Evolutionary conservation across 2,329 filamentous ascomycete species (phyloP), one percentile per base, ranked within the genome.

Genomic region (Penicillium italicum): DNA sequence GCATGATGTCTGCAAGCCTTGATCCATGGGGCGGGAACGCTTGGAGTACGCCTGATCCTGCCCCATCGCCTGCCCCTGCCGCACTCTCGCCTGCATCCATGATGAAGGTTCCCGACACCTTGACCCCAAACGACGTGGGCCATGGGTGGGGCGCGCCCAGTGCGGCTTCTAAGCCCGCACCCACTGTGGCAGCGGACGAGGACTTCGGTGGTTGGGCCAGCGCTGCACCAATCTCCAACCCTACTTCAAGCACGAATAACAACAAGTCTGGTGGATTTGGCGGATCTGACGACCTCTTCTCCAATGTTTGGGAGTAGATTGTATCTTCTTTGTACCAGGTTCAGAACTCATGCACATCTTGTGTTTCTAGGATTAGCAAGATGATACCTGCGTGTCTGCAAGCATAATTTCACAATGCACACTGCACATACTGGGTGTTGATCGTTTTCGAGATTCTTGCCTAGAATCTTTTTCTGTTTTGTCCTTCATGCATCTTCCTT

Each of bases 151-250:
- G 79, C 50, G 66, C 70, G 8, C 66, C 76, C 6, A 64, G 69
- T 69, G 78, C 69, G n/a, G 40, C 64, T 16, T 60, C 69, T 26
- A 52, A 66, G 62, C 64, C 69, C 37, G 50, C 71, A 18, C 85
- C 90, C 24, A 87, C 88, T 66, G 89, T 96, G 2, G 82, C 89
- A 34, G 88, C 90, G 0, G 93, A 97, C 66, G 93, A 97, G 73
- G 93, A 97, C 69, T 97, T 97, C 77, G 93, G 93, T 20, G 92
- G 93, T 12, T 97, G 93, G 93, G 86, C 90, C 45, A 95, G 90
- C 69, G 85, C 85, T 42, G 78, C 80, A 77, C 87, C 82, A 67
- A 82, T 63, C 65, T 79, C 76, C 79, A 9, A 57, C 53, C 5
- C 56, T 14, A 70, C 74, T 0, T 70, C 66, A 12, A 62, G 57